Conservation (phyloP, 352 stramenopile species). For the Thalassiosira hispida region DNA sequence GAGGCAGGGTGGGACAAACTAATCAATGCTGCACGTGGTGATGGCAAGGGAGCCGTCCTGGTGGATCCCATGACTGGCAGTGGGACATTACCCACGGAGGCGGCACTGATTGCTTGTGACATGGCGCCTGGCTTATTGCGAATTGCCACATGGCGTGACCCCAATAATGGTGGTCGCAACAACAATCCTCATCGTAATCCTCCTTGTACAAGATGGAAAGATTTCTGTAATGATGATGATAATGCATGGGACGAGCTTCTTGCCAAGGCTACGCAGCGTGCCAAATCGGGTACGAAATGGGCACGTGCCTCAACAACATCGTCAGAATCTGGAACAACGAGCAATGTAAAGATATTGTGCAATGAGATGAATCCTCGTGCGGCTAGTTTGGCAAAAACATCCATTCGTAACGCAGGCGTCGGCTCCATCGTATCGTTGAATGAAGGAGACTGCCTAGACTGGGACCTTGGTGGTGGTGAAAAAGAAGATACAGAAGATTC, state of each 20-base stretch:
- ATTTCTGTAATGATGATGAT: slow-evolving; percentile 23
- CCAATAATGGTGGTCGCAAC: slow-evolving; percentile 22
- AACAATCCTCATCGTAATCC: slow-evolving; percentile 57
- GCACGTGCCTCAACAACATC: slow-evolving; percentile 12
- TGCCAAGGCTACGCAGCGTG: slow-evolving; percentile 59
- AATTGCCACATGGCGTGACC: slow-evolving; percentile 49
- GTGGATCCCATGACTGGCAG: slow-evolving; percentile 87
- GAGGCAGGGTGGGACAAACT: slow-evolving; percentile 64
- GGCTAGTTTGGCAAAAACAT: slow-evolving; percentile 34
- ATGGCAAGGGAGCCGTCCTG: slow-evolving; percentile 50
- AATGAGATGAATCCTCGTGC: slow-evolving; percentile 59
- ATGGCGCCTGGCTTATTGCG: slow-evolving; percentile 83
- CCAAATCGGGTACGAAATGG: slow-evolving; percentile 58
- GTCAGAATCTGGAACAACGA: slow-evolving; percentile 5
- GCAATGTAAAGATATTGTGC: slow-evolving; percentile 55
- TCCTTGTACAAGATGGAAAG: slow-evolving; percentile 72
- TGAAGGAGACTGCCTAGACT: slow-evolving; percentile 54
- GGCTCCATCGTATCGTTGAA: slow-evolving; percentile 36
- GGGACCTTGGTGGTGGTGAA: slow-evolving; percentile 35
- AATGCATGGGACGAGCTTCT: slow-evolving; percentile 67
- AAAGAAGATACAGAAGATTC: background rate
- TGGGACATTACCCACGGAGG: slow-evolving; percentile 86
- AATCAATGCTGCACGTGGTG: slow-evolving; percentile 14
- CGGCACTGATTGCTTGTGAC: slow-evolving; percentile 84
- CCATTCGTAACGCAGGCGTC: slow-evolving; percentile 48